Evolutionary conservation across 192 early-diverging fungal species (phyloP).

Genomic region (Jimgerdemannia lactiflua): DNA sequence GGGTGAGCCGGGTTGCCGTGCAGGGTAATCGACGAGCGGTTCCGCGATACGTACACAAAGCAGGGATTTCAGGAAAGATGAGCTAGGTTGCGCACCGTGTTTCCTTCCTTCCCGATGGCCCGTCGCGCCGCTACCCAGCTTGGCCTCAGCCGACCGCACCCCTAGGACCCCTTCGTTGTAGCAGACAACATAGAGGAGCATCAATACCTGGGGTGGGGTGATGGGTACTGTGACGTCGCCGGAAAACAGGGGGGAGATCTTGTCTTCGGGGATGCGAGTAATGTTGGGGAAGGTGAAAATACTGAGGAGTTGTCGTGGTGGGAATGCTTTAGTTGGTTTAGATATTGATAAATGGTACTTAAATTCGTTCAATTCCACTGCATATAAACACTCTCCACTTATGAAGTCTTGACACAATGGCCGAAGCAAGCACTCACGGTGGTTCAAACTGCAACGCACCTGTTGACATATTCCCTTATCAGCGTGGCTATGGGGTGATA

Average conservation of each 20-base stretch:
- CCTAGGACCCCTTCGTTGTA: background rate
- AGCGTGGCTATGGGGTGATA: background rate
- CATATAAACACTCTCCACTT: too few species aligned
- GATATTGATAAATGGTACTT: too few species aligned
- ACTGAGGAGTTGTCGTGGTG: background rate
- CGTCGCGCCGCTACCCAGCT: background rate
- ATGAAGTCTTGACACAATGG: too few species aligned
- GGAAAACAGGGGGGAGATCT: background rate
- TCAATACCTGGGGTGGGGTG: background rate
- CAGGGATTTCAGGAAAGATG: background rate
- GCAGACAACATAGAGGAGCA: background rate
- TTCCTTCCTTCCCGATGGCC: background rate
- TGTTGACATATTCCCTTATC: background rate
- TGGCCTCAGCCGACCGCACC: background rate
- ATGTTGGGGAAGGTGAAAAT: background rate
- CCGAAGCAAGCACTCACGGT: too few species aligned
- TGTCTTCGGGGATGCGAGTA: background rate
- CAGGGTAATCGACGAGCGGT: background rate
- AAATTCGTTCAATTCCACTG: too few species aligned
- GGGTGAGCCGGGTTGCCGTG: background rate
- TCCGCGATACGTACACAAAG: background rate
- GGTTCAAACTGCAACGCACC: background rate
- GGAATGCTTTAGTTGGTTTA: too few species aligned
- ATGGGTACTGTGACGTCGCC: background rate
- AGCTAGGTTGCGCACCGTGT: background rate